Base-by-base conservation (phyloP, 345 rosid genomes). In the Cardamine chenopodiifolia region DNA sequence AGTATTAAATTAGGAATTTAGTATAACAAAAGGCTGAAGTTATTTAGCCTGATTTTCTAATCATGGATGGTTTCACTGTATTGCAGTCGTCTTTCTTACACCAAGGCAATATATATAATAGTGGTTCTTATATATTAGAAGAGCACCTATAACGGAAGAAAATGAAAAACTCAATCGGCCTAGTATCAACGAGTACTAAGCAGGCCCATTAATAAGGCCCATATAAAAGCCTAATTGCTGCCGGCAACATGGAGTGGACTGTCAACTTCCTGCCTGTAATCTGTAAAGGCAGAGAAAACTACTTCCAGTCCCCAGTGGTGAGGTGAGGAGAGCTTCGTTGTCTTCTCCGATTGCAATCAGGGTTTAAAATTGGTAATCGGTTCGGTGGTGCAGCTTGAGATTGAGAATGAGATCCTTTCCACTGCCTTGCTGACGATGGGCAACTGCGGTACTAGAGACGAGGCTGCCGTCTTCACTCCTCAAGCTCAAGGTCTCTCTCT, bases 401-500 rank as follows among this genome's bases (percentile, higher is more conserved):
- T 70, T 39, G 49, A 78, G 40, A 58, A 77, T 78, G 77, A 66
- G 77, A 78, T 72, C 58, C 34, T 59, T 50, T 70, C 71, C 77
- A 19, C 49, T 20, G 61, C 63, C 32, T 49, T 75, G 8, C 62
- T 71, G 62, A 66, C 49, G 23, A 94, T 94, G 99, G 99, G 97
- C 68, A 91, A 91, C 86, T 95, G 99, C 63, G 96, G 96, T 62
- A 95, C 97, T 67, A 83, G 96, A 84, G 99, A 91, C 83, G 97
- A 95, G 75, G 86, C 97, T 80, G 86, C 97, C 29, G 93, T 90
- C 78, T 71, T 72, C 63, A 72, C 77, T 72, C 82, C 95, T 78
- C 81, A 82, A 74, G 91, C 91, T 82, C 98, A 93, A 89, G 97
- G 94, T 86, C 71, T 66, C 17, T 54, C 39, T 42, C 35, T 13